Percentiles rank a stretch among this genome's conserved stretches.
phyloP scores from a whole-genome alignment of 768 basidiomycete species.

The Polyporus arcularius region DNA sequence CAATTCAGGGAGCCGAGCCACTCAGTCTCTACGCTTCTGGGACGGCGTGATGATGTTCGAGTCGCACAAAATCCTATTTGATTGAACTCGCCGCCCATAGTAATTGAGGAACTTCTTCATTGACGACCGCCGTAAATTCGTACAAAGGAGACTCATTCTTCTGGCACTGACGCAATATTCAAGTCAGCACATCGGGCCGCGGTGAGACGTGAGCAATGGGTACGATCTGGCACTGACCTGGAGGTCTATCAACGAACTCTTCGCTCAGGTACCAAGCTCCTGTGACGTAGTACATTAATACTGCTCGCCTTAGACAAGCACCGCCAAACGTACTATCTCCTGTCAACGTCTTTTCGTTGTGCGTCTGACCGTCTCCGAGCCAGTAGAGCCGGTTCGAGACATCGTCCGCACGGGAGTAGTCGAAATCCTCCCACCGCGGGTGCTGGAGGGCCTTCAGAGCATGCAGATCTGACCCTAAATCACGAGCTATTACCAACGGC shows the following conservation, averaged over 20 bases:
- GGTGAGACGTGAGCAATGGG: no score
- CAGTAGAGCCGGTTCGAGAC: constrained; percentile 53
- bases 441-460: constrained; percentile 44
- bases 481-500: neutral
- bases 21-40: no score
- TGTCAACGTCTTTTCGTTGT: constrained; percentile 44
- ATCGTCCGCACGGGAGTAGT: constrained; percentile 47
- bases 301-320: neutral
- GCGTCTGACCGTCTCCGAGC: constrained; percentile 59
- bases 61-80: no score
- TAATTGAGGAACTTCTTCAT: no score
- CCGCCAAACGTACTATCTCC: constrained; percentile 26
- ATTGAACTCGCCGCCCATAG: no score
- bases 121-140: no score
- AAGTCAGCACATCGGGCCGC: no score
- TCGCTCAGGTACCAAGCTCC: constrained; percentile 26
- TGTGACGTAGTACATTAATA: neutral
- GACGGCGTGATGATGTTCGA: no score
- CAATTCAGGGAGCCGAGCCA: no score
- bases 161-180: no score
- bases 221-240: constrained; percentile 4
- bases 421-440: constrained; percentile 66
- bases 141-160: no score
- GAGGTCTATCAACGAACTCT: constrained; percentile 18
- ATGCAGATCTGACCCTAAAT: constrained; percentile 50